Evolutionary conservation across 805 yeast species (phyloP).

Genomic region (Metschnikowia peoriensis): DNA sequence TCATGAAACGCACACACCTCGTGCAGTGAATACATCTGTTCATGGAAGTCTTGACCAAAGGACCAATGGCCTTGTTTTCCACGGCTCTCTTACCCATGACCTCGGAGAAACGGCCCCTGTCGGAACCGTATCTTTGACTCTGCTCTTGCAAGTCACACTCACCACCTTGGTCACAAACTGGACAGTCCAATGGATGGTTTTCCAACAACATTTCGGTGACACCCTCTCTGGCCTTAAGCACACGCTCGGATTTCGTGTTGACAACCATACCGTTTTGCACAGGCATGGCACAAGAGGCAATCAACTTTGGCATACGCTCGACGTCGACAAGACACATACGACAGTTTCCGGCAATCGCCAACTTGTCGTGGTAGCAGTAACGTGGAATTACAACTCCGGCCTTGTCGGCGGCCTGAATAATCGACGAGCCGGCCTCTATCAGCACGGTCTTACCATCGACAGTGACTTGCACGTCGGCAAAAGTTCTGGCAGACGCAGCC

Average conservation of each 20-base stretch:
- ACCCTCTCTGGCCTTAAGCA: slow-evolving; percentile 82
- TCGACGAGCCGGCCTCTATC: slow-evolving; percentile 83
- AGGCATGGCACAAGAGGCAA: slow-evolving; percentile 90
- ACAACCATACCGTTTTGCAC: slow-evolving; percentile 90
- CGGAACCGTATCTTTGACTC: slow-evolving; percentile 76
- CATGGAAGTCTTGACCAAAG: slow-evolving; percentile 86
- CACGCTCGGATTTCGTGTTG: slow-evolving; percentile 73
- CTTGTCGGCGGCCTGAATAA: slow-evolving; percentile 88
- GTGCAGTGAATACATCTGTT: slow-evolving; percentile 92
- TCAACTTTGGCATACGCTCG: slow-evolving; percentile 84
- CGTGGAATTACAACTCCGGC: slow-evolving; percentile 88
- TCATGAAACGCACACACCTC: slow-evolving; percentile 84
- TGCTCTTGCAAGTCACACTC: slow-evolving; percentile 93
- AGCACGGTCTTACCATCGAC: slow-evolving; percentile 72
- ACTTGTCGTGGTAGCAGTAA: slow-evolving; percentile 88
- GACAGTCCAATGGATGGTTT: slow-evolving; percentile 91
- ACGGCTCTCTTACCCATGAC: slow-evolving; percentile 84
- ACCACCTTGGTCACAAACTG: slow-evolving; percentile 93
- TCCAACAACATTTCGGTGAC: slow-evolving; percentile 85
- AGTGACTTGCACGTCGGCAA: slow-evolving; percentile 56
- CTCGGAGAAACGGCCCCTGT: slow-evolving; percentile 82
- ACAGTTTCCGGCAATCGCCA: slow-evolving; percentile 89
- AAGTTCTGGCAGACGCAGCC: slow-evolving; percentile 28
- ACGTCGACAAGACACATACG: slow-evolving; percentile 91
- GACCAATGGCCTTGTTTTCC: slow-evolving; percentile 88